phyloP scores from a whole-genome alignment of 441 rosid genomes.

The Euphorbia corollata region DNA sequence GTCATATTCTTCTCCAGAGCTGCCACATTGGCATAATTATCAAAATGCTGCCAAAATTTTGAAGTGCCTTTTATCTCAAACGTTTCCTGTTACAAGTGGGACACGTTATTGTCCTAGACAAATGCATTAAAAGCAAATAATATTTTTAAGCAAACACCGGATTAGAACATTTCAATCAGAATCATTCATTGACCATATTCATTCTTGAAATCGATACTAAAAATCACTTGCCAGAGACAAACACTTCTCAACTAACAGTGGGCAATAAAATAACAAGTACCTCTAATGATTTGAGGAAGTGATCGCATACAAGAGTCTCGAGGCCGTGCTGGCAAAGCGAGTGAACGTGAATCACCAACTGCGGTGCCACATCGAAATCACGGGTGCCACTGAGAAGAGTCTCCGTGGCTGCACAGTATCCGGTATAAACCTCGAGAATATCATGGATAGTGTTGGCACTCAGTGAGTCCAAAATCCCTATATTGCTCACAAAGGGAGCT shows the following conservation, averaged over 20 bases:
- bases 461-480: slow-evolving; percentile 46
- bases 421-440: slow-evolving; percentile 48
- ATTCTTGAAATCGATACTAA: slow-evolving; percentile 4
- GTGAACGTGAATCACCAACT: slow-evolving; percentile 44
- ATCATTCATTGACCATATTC: not conserved
- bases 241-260: not conserved
- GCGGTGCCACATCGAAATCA: slow-evolving; percentile 34
- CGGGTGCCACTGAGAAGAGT: slow-evolving; percentile 46
- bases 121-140: not conserved
- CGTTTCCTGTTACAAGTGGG: slow-evolving; percentile 39
- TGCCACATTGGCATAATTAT: slow-evolving; percentile 34
- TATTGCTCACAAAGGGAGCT: slow-evolving; percentile 31
- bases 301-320: slow-evolving; percentile 57
- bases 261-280: slow-evolving; percentile 23
- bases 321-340: slow-evolving; percentile 66
- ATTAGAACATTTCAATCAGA: too few relatives aligned
- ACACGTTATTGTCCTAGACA: not conserved
- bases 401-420: slow-evolving; percentile 46
- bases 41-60: slow-evolving; percentile 74
- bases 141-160: too few relatives aligned
- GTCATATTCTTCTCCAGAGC: slow-evolving; percentile 25
- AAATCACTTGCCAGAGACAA: not conserved
- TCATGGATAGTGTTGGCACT: slow-evolving; percentile 44
- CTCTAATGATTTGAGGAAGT: slow-evolving; percentile 66
- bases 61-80: slow-evolving; percentile 50